Evolutionary conservation across 495 filamentous ascomycete genomes (phyloP).

Genomic region (Neurospora sp.): DNA sequence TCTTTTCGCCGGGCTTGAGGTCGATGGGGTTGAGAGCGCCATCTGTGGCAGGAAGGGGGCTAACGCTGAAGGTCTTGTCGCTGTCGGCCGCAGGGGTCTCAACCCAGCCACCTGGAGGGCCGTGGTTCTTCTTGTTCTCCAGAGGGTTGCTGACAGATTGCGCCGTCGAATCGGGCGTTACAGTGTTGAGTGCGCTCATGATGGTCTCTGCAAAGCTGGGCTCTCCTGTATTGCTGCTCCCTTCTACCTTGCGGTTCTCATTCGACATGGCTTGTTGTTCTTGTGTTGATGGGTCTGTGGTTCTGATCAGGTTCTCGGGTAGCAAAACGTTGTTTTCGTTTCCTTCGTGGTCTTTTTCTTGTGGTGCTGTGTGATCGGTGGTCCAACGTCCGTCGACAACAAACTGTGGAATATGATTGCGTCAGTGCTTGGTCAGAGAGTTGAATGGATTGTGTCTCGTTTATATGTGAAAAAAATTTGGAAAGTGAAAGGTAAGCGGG

Average conservation of each 20-base stretch:
- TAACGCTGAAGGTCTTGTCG: conserved; percentile 45
- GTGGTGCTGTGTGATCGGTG: conserved; percentile 63
- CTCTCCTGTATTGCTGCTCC: conserved; percentile 14
- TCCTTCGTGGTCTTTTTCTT: conserved; percentile 64
- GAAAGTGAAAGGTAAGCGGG: not conserved
- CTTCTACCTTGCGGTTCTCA: not conserved
- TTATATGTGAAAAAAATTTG: not conserved
- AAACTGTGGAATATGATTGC: conserved; percentile 45
- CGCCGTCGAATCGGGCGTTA: conserved; percentile 63
- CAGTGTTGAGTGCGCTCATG: conserved; percentile 47
- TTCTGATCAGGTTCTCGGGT: conserved; percentile 53
- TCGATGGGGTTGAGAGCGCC: conserved; percentile 68
- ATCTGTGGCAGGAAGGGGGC: conserved; percentile 62
- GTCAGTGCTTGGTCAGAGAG: not conserved
- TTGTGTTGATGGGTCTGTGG: not conserved
- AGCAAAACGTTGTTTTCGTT: conserved; percentile 86
- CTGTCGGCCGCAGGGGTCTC: conserved; percentile 52
- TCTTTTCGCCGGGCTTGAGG: conserved; percentile 64
- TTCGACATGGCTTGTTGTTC: not conserved
- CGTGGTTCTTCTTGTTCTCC: conserved; percentile 27
- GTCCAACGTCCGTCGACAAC: conserved; percentile 86
- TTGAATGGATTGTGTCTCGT: not conserved
- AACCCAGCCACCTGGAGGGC: conserved; percentile 64
- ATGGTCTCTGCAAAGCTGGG: conserved; percentile 35
- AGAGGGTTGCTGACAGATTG: conserved; percentile 61